Conservation (phyloP, 345 rosid species). For the Linum usitatissimum region DNA sequence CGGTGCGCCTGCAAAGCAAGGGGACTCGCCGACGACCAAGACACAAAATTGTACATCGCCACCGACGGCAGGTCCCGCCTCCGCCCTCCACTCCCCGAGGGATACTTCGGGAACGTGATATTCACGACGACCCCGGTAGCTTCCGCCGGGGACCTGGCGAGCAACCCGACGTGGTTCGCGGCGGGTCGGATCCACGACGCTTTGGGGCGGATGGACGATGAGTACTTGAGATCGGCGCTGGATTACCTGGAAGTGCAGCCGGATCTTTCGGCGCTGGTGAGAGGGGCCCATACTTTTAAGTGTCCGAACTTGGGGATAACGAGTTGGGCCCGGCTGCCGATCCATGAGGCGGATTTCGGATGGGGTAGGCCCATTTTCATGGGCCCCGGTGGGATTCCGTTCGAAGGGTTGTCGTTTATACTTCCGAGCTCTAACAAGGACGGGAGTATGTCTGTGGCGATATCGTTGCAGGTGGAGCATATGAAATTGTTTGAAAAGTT, state of each 20-base stretch:
- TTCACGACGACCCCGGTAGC: slow-evolving; percentile 87
- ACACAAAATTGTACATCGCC: slow-evolving; percentile 58
- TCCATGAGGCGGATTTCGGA: slow-evolving; percentile 85
- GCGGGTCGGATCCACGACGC: slow-evolving; percentile 71
- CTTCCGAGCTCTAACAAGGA: slow-evolving; percentile 67
- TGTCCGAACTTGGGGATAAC: slow-evolving; percentile 89
- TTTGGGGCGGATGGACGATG: slow-evolving; percentile 68
- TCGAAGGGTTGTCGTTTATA: slow-evolving; percentile 68
- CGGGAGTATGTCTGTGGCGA: slow-evolving; percentile 73
- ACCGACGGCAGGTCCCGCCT: slow-evolving; percentile 70
- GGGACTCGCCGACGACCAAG: too few species aligned
- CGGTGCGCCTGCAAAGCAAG: slow-evolving; percentile 34
- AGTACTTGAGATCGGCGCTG: slow-evolving; percentile 83
- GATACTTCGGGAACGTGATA: slow-evolving; percentile 87
- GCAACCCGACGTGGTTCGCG: slow-evolving; percentile 81
- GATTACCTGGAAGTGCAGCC: slow-evolving; percentile 89
- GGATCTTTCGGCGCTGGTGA: slow-evolving; percentile 61
- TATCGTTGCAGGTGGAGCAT: slow-evolving; percentile 62
- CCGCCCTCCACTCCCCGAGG: slow-evolving; percentile 65
- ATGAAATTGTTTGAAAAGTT: slow-evolving; percentile 67
- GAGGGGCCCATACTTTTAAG: slow-evolving; percentile 70
- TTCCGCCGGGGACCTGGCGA: slow-evolving; percentile 47
- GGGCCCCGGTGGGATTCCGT: slow-evolving; percentile 88
- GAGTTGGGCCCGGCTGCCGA: slow-evolving; percentile 78
- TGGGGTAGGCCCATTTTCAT: slow-evolving; percentile 91